These are phyloP conservation scores for Posidonia australis DNA, from an alignment of 106 monocot species.

Conservation along the genomic window DNA sequence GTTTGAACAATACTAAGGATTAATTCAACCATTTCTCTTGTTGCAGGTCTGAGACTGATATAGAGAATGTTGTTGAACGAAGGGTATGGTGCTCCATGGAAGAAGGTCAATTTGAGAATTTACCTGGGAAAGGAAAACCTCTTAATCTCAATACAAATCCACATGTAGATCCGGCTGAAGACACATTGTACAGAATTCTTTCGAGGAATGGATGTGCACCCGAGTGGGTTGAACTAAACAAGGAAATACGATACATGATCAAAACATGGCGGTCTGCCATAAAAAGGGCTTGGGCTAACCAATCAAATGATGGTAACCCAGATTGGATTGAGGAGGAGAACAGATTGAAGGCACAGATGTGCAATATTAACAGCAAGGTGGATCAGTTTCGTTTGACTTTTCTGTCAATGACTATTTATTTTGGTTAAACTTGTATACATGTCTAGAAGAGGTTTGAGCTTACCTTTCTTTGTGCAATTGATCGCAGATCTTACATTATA, in stretches of 20 bases:
- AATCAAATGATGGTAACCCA: slow-evolving; percentile 11
- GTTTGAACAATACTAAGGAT: neutral
- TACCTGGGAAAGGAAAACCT: slow-evolving; percentile 88
- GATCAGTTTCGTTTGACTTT: neutral
- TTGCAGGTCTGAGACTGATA: slow-evolving; percentile 84
- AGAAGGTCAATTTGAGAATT: slow-evolving; percentile 93
- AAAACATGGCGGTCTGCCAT: slow-evolving; percentile 49
- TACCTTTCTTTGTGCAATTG: neutral
- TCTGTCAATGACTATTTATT: too few species aligned
- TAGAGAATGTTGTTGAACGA: slow-evolving; percentile 73
- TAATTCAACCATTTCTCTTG: neutral
- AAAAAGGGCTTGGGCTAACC: slow-evolving; percentile 36
- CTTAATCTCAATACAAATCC: slow-evolving; percentile 63
- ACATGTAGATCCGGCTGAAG: slow-evolving; percentile 88
- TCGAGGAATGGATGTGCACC: slow-evolving; percentile 85
- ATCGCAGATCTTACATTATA: slow-evolving; percentile 78
- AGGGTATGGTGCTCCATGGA: slow-evolving; percentile 97
- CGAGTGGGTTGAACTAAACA: slow-evolving; percentile 94
- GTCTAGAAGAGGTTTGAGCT: neutral
- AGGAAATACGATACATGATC: slow-evolving; percentile 60
- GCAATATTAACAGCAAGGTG: slow-evolving; percentile 67
- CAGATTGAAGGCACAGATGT: slow-evolving; percentile 45
- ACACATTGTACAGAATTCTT: slow-evolving; percentile 84
- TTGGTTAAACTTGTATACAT: too few species aligned
- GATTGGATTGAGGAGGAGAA: slow-evolving; percentile 34